Evolutionary conservation across 805 yeast genomes (phyloP), one percentile per base, ranked within the genome.

Genomic region (Soucietia sequanensis): DNA sequence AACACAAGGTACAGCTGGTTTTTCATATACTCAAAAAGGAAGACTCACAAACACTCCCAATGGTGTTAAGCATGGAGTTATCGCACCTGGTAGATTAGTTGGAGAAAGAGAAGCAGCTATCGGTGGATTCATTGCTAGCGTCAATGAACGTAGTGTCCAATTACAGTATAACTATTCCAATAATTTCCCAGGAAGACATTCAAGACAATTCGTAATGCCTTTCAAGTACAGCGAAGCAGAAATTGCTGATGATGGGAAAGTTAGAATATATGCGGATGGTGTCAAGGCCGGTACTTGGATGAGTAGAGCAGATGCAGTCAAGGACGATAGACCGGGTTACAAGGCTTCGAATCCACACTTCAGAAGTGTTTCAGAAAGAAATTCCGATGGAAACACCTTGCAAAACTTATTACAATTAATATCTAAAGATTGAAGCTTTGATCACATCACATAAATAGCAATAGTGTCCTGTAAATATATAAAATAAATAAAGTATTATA

Each of bases 1-100:
- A 18, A 55, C 77, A 30, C 72, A 81, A 35, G 95, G 89, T 21
- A 76, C 84, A 6, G 95, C 84, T 19, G 95, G 95, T 5, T 69
- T 86, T 40, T 74, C 86, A 2, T 87, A 85, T 49, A 68, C 67
- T 25, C 72, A 83, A 41, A 73, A 70, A 38, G 95, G 95, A 5
- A 74, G 87, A 54, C 62, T 87, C 24, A 54, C 65, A 38, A 83
- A 78, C 54, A 68, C 84, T 4, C 93, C 95, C 15, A 77, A 81
- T 48, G 95, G 95, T 32, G 60, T 78, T 16, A 63, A 72, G 30
- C 59, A 70, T 37, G 75, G 72, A 18, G 63, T 63, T 34, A 68
- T 81, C 27, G 78, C 76, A 13, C 85, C 89, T 11, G 95, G 91
- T 39, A 78, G 95, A 67, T 61, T 77, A 30, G 63, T 76, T 29